Percentiles rank a stretch among this genome's conserved stretches.
Conservation (phyloP, 192 early-diverging fungal species). For the Coemansia pectinata region DNA sequence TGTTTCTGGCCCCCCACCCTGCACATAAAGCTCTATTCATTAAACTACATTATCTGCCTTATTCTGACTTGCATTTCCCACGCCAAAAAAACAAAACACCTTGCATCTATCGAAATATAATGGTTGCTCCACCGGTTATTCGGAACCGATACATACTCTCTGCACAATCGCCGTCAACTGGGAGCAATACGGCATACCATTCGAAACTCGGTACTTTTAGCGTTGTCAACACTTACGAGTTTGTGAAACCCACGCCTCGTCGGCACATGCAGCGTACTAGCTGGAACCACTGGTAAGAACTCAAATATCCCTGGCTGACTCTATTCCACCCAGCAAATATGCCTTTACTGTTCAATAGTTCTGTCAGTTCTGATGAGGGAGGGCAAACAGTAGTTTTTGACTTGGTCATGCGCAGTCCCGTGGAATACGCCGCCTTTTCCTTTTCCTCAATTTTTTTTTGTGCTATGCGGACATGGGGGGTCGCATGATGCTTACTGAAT, state of each 20-base stretch:
- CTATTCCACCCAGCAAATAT: neutral
- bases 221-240: slow-evolving; percentile 56
- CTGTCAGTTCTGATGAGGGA: neutral
- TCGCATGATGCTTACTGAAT: neutral
- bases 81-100: slow-evolving; percentile 1
- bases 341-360: neutral
- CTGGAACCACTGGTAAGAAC: slow-evolving; percentile 92
- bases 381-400: neutral
- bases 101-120: slow-evolving; percentile 15
- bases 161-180: neutral
- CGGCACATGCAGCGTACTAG: slow-evolving; percentile 79
- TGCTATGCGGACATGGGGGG: neutral
- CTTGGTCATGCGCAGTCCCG: neutral
- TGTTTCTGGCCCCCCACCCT: neutral
- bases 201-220: slow-evolving; percentile 34
- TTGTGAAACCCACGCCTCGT: slow-evolving; percentile 67
- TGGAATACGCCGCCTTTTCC: slow-evolving; percentile 1
- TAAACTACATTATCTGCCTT: neutral
- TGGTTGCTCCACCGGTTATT: slow-evolving; percentile 31
- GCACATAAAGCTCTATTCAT: slow-evolving; percentile 10
- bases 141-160: slow-evolving; percentile 41
- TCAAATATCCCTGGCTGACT: no score
- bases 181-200: neutral
- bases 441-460: no score
- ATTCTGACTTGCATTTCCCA: slow-evolving; percentile 6